These are phyloP conservation scores for Monascus ruber DNA, from an alignment of 2,329 filamentous ascomycete species.

Conservation along the genomic window DNA sequence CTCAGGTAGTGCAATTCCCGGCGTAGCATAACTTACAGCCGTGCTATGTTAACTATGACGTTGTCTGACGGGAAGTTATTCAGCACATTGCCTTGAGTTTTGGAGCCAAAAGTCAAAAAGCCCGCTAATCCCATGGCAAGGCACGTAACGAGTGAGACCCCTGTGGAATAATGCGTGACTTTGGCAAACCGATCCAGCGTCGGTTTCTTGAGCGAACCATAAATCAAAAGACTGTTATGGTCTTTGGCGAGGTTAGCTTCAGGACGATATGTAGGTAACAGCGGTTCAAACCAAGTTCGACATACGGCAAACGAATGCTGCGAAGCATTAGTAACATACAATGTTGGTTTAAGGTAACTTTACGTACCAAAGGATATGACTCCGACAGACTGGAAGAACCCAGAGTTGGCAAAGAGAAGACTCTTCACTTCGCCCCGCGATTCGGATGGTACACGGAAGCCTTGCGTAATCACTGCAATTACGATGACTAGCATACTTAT, in stretches of 20 bases:
- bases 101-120: constrained; percentile 85
- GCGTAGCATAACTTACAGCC: constrained; percentile 44
- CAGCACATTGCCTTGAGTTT: constrained; percentile 86
- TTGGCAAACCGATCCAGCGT: constrained; percentile 89
- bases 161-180: constrained; percentile 89
- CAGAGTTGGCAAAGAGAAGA: constrained; percentile 67
- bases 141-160: constrained; percentile 83
- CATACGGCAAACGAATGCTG: constrained; percentile 57
- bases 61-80: constrained; percentile 95
- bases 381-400: constrained; percentile 90
- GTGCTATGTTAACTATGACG: constrained; percentile 84
- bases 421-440: constrained; percentile 60
- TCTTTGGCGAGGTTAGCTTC: constrained; percentile 35
- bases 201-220: constrained; percentile 84
- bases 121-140: constrained; percentile 77
- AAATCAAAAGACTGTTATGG: constrained; percentile 95
- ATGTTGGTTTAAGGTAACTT: not conserved
- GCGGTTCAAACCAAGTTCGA: constrained; percentile 3
- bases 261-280: not conserved
- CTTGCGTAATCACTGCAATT: constrained; percentile 75
- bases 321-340: constrained; percentile 19
- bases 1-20: not conserved
- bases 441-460: constrained; percentile 59
- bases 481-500: constrained; percentile 90
- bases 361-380: constrained; percentile 87